phyloP scores from a whole-genome alignment of 179 eudicot species.

The Silene coronaria region DNA sequence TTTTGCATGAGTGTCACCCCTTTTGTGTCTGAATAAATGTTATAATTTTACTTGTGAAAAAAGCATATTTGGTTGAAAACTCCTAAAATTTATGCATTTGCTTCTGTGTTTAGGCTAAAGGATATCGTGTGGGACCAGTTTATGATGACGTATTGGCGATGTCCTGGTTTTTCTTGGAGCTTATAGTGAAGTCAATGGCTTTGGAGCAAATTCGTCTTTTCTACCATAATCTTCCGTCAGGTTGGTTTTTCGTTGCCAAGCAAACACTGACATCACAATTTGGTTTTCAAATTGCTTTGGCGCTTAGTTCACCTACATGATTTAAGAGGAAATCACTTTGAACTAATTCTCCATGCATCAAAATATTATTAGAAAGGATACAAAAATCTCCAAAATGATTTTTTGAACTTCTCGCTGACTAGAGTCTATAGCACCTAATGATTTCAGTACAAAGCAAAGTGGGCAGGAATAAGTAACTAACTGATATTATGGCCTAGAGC shows the following conservation, averaged over 20 bases:
- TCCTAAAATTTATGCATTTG: not conserved
- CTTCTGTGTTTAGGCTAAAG: constrained; percentile 57
- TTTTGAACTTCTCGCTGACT: not conserved
- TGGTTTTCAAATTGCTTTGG: constrained; percentile 1
- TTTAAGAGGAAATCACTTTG: too few relatives aligned
- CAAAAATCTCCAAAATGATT: not conserved
- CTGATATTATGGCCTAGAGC: too few relatives aligned
- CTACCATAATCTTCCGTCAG: constrained; percentile 79
- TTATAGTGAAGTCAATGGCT: constrained; percentile 95
- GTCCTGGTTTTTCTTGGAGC: constrained; percentile 99
- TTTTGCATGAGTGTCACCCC: not conserved
- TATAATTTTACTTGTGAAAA: too few relatives aligned
- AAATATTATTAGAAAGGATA: not conserved
- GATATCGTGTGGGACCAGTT: constrained; percentile 97
- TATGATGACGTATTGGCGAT: constrained; percentile 97
- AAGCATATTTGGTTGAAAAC: not conserved
- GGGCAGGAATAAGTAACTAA: too few relatives aligned
- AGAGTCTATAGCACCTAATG: not conserved
- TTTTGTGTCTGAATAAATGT: not conserved
- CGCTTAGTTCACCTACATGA: too few relatives aligned
- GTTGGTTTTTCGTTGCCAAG: constrained; percentile 33
- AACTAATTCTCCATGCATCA: not conserved
- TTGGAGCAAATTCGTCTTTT: constrained; percentile 90
- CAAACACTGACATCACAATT: not conserved
- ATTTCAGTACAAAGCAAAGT: not conserved